A percentile compares a stretch with the other conserved stretches of the same genome.
Evolutionary conservation across 2,329 filamentous ascomycete genomes (phyloP).

Genomic region (Lachnellula subtilissima): DNA sequence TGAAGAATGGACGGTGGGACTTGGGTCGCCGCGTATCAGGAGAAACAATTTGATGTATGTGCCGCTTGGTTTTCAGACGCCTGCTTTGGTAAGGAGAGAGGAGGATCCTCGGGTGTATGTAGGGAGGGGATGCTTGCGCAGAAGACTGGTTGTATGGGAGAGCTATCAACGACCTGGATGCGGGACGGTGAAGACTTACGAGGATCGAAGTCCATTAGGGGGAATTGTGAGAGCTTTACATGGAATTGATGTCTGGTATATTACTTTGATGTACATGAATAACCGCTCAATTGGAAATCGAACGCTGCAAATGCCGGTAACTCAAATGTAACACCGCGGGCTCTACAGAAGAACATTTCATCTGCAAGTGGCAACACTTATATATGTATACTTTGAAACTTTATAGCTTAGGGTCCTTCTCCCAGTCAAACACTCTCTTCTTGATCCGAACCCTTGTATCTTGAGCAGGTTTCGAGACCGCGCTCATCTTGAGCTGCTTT

Average conservation of each 20-base stretch:
- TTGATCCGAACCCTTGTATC: slow-evolving; percentile 52
- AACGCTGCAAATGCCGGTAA: too few relatives aligned
- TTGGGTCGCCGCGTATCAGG: slow-evolving; percentile 33
- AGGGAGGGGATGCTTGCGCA: slow-evolving; percentile 32
- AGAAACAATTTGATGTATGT: slow-evolving; percentile 31
- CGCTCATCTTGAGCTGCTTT: slow-evolving; percentile 41
- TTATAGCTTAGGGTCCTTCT: slow-evolving; percentile 1
- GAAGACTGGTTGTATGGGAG: slow-evolving; percentile 34
- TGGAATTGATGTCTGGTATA: too few relatives aligned
- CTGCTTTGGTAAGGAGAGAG: slow-evolving; percentile 30
- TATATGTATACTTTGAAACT: too few relatives aligned
- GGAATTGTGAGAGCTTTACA: too few relatives aligned
- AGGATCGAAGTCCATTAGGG: too few relatives aligned
- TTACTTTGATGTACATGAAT: too few relatives aligned
- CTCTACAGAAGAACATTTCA: too few relatives aligned
- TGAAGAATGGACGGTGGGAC: slow-evolving; percentile 21
- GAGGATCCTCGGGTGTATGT: slow-evolving; percentile 30
- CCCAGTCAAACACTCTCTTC: slow-evolving; percentile 31
- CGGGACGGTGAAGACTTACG: neutral
- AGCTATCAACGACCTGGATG: slow-evolving; percentile 25
- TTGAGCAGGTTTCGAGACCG: slow-evolving; percentile 44
- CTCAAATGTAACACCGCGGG: too few relatives aligned
- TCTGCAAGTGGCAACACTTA: too few relatives aligned
- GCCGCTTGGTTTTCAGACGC: slow-evolving; percentile 34
- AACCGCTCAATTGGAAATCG: too few relatives aligned